Evolutionary conservation across 176 grass and related monocot genomes (phyloP), one percentile per base, ranked within the genome.

Genomic region (Carex parvula): DNA sequence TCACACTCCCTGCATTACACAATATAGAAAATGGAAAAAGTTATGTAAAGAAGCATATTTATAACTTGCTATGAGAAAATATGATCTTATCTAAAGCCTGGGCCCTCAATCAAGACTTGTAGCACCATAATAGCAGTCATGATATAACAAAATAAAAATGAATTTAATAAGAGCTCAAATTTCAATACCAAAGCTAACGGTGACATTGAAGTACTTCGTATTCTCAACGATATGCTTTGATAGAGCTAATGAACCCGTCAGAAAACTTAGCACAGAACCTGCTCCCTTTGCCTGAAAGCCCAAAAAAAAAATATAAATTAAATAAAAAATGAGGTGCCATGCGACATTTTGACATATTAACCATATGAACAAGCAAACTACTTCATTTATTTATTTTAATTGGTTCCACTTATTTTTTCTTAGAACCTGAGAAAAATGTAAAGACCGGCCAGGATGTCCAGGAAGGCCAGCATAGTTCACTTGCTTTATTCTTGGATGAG

Each of bases 381-480:
- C 5, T 54, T 30, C 18, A 64, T 29, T 65, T 42, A 48, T 48
- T 50, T 50, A 50, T 50, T 50, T 50, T 50, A 50, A 50, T 50
- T 50, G 46, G 46, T 50, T 50, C 2, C 2, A 11, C 10, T 50
- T 50, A 11, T 50, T 11, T 69, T 53, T 1, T 54, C 26, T 6
- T 44, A 52, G 44, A 50, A 98, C 96, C 88, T 98, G 96, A 56
- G 96, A 93, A 84, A 89, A 95, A 88, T 98, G 96, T 83, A 98
- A 87, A 84, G 84, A 76, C 33, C 86, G 85, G 29, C 89, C 96
- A 53, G 89, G 91, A 78, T 98, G 96, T 29, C 80, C 83, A 87
- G 96, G 91, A 85, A 98, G 93, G 42, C 93, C 96, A 1, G 89
- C 96, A 58, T 98, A 98, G 65, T 92, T 93, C 14, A 98, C 96